phyloP scores from a whole-genome alignment of 495 filamentous ascomycete species.

The Hypoxylon cercidicola region DNA sequence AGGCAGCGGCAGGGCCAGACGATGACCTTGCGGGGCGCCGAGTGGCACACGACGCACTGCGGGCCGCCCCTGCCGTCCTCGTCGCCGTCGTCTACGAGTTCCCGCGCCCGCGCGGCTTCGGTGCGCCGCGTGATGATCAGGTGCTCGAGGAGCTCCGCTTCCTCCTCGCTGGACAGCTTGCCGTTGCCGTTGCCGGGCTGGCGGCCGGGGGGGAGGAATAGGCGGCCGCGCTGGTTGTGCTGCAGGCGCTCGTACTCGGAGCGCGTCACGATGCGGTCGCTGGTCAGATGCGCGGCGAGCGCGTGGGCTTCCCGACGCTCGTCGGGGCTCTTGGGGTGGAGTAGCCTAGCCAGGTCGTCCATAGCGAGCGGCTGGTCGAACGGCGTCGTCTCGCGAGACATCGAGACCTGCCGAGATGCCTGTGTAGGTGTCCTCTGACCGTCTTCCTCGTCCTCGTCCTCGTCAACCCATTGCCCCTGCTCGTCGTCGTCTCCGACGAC shows the following conservation, averaged over 20 bases:
- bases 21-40: constrained; percentile 84
- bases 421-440: constrained; percentile 83
- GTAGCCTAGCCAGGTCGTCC: constrained; percentile 77
- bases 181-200: constrained; percentile 42
- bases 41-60: constrained; percentile 93
- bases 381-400: constrained; percentile 67
- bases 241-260: constrained; percentile 74
- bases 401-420: constrained; percentile 49
- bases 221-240: constrained; percentile 70
- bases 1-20: constrained; percentile 97
- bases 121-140: constrained; percentile 75
- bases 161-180: constrained; percentile 70
- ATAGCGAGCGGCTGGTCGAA: constrained; percentile 73
- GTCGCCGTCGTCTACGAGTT: constrained; percentile 72
- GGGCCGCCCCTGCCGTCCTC: constrained; percentile 80
- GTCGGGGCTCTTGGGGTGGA: constrained; percentile 81
- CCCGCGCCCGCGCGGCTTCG: constrained; percentile 27
- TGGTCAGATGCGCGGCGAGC: constrained; percentile 80
- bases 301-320: constrained; percentile 83
- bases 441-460: constrained; percentile 48
- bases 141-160: constrained; percentile 81
- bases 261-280: constrained; percentile 79
- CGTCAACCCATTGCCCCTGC: constrained; percentile 50
- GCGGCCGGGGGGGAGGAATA: constrained; percentile 65
- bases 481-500: constrained; percentile 49